Evolutionary conservation across 2,329 filamentous ascomycete genomes (phyloP), one percentile per base, ranked within the genome.

Genomic region (Dothiorella sarmentorum): DNA sequence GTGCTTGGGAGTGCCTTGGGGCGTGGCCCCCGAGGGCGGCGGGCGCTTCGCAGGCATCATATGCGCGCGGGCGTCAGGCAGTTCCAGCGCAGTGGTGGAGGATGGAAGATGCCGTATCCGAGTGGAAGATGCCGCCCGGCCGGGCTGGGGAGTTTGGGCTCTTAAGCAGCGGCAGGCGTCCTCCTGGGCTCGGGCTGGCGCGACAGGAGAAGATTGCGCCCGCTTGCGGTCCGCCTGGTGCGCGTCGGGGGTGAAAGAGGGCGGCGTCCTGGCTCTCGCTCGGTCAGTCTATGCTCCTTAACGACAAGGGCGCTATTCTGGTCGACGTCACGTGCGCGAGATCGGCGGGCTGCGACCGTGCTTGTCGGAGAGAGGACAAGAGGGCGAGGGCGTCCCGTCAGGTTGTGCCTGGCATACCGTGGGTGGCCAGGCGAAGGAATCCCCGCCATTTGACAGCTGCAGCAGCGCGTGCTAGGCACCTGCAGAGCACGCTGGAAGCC

Each of bases 1-100:
- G 44, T 70, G 64, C 65, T 73, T 73, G 11, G 51, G 17, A 11
- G 33, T 37, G 37, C 26, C 22, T 33, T n/a, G 24, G 17, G 44
- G 44, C 29, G 53, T 42, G 27, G 35, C 43, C 27, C 51, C 58
- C 38, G 51, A 37, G 40, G 55, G 45, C 27, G 59, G 42, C 47
- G 59, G 53, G 17, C 59, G 59, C 55, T 61, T 58, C 43, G 59
- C 49, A 58, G 42, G 52, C 58, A 56, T 57, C 52, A 56, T 60
- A 47, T 44, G 58, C 49, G 58, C 58, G 58, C 49, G 43, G 31
- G 51, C 47, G 58, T 60, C 47, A 52, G 57, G 43, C 55, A 47
- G 44, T 58, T 45, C 43, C 55, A 58, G 42, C 42, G 55, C 56
- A 51, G 56, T 59, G 56, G 56, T 43, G 58, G 40, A 47, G 42